These are phyloP conservation scores for Zygnema circumcarinatum DNA, from an alignment of 139 green algal species.

Conservation along the genomic window DNA sequence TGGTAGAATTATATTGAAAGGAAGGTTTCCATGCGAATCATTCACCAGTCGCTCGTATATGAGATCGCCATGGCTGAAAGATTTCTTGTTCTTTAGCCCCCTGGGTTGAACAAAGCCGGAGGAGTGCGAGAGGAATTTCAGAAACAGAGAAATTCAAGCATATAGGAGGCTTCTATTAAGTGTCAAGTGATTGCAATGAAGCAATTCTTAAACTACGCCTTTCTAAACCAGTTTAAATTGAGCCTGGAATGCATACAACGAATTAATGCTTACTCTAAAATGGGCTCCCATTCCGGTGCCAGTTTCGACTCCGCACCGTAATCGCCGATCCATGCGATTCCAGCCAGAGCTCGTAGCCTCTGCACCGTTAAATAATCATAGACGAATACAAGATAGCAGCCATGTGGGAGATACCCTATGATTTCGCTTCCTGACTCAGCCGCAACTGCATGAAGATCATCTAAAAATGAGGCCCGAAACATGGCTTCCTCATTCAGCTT, in stretches of 20 bases:
- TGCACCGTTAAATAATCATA: not conserved
- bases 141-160: not conserved
- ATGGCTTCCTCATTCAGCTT: constrained; percentile 15
- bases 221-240: not conserved
- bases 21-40: not conserved
- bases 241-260: not conserved
- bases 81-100: not conserved
- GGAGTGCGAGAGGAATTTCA: not conserved
- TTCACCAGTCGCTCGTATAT: not conserved
- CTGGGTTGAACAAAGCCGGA: too few relatives aligned
- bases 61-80: not conserved
- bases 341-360: not conserved
- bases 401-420: constrained; percentile 3
- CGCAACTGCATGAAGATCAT: not conserved
- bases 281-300: constrained; percentile 14
- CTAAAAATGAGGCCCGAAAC: not conserved
- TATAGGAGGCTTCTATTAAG: not conserved
- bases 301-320: not conserved
- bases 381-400: constrained; percentile 2
- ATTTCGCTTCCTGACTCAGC: not conserved
- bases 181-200: not conserved
- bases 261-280: not conserved
- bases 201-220: not conserved
- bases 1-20: not conserved
- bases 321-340: not conserved